Conservation (phyloP, 768 basidiomycete species). For the Piloderma croceum region DNA sequence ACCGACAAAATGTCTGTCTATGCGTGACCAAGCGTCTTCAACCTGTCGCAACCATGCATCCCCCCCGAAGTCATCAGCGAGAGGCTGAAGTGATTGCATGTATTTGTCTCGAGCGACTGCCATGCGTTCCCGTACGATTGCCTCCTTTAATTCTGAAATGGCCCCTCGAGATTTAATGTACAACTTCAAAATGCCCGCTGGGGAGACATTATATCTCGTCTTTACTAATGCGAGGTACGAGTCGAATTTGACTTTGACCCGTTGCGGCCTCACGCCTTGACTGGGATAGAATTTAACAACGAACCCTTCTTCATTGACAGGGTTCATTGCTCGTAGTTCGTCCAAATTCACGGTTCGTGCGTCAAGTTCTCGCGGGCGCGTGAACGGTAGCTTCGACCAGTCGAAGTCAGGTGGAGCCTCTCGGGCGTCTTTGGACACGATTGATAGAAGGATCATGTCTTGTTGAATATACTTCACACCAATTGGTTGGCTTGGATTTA, state of each 20-base stretch:
- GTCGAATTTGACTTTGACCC: constrained; percentile 12
- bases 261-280: constrained; percentile 4
- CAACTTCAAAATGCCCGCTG: constrained; percentile 1
- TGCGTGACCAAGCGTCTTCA: constrained; percentile 4
- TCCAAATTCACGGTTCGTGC: neutral
- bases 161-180: constrained; percentile 3
- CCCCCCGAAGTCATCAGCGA: constrained; percentile 10
- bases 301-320: constrained; percentile 11
- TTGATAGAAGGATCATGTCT: constrained; percentile 7
- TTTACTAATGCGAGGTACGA: constrained; percentile 5
- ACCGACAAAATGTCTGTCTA: constrained; percentile 3
- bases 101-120: neutral
- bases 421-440: constrained; percentile 8
- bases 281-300: constrained; percentile 7
- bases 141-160: constrained; percentile 6
- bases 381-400: constrained; percentile 10
- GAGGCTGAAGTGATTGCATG: neutral
- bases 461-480: constrained; percentile 1
- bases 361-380: constrained; percentile 3
- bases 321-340: constrained; percentile 5
- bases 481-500: constrained; percentile 6
- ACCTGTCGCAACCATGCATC: constrained; percentile 3
- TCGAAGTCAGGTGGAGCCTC: constrained; percentile 9
- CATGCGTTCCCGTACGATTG: neutral
- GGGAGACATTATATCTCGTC: constrained; percentile 1